Evolutionary conservation across 495 filamentous ascomycete genomes (phyloP).

Genomic region (Aspergillus homomorphus): DNA sequence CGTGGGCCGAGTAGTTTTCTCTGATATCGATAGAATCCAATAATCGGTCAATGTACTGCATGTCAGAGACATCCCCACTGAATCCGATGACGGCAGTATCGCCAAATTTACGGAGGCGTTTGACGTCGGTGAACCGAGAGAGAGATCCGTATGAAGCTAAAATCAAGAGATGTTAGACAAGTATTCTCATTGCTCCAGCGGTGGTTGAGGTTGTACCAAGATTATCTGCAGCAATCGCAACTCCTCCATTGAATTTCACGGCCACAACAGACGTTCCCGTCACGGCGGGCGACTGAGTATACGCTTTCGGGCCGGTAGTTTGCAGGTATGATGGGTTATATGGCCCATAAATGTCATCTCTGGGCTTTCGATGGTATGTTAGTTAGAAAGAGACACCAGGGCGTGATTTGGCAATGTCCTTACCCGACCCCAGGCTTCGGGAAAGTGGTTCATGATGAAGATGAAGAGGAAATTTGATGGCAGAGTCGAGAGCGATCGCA

Average conservation of each 20-base stretch:
- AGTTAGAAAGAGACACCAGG: conserved; percentile 22
- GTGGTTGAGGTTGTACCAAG: conserved; percentile 57
- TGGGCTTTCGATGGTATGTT: conserved; percentile 57
- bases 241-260: conserved; percentile 92
- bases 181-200: not conserved
- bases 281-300: conserved; percentile 87
- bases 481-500: too few relatives aligned
- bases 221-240: conserved; percentile 96
- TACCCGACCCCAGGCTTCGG: conserved; percentile 96
- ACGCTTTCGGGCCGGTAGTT: conserved; percentile 65
- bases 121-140: conserved; percentile 92
- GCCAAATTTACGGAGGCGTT: conserved; percentile 79
- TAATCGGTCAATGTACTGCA: conserved; percentile 94
- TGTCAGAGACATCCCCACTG: conserved; percentile 93
- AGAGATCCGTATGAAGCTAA: conserved; percentile 96
- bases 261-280: conserved; percentile 94
- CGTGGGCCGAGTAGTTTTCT: conserved; percentile 73
- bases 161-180: conserved; percentile 3
- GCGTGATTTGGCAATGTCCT: conserved; percentile 28
- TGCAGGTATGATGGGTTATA: conserved; percentile 86
- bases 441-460: conserved; percentile 82
- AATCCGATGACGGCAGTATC: conserved; percentile 74
- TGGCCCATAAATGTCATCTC: conserved; percentile 91
- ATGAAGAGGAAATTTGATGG: not conserved
- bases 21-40: conserved; percentile 80